Conservation (phyloP, 202 grass and related monocot genomes). For the Schoenoplectus tabernaemontani region DNA sequence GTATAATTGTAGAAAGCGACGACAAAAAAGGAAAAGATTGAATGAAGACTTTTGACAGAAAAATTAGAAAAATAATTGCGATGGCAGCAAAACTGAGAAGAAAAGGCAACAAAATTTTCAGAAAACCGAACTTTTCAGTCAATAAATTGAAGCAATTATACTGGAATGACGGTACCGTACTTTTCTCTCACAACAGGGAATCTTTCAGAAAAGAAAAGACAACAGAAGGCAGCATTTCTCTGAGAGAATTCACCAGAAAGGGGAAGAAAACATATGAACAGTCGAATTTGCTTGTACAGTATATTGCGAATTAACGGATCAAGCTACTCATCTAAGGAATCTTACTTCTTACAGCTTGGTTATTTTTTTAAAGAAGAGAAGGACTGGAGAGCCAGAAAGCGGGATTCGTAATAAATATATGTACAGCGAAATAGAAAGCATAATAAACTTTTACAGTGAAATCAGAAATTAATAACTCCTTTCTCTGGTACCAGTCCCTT, state of each 20-base stretch:
- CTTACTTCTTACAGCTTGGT: neutral
- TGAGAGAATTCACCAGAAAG: conserved; percentile 1
- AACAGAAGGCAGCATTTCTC: conserved; percentile 1
- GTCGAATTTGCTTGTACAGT: neutral
- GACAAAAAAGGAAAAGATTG: neutral
- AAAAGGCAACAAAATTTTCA: neutral
- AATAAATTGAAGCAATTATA: conserved; percentile 19
- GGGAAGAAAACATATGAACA: neutral
- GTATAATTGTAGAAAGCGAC: neutral
- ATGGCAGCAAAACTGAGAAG: neutral
- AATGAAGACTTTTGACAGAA: neutral
- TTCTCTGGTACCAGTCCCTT: no score
- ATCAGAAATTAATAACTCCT: neutral
- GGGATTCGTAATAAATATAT: neutral
- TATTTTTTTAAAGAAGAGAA: conserved; percentile 12
- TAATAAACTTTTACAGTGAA: neutral
- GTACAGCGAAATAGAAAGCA: neutral
- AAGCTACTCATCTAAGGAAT: conserved; percentile 4
- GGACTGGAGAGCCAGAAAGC: neutral
- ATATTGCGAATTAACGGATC: neutral
- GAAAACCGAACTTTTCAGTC: conserved; percentile 17
- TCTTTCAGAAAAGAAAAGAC: conserved; percentile 17
- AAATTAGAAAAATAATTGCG: neutral
- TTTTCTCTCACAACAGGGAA: conserved; percentile 2
- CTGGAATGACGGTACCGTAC: conserved; percentile 16